phyloP scores from a whole-genome alignment of 306 rosid genomes.

The Citrullus colocynthis region DNA sequence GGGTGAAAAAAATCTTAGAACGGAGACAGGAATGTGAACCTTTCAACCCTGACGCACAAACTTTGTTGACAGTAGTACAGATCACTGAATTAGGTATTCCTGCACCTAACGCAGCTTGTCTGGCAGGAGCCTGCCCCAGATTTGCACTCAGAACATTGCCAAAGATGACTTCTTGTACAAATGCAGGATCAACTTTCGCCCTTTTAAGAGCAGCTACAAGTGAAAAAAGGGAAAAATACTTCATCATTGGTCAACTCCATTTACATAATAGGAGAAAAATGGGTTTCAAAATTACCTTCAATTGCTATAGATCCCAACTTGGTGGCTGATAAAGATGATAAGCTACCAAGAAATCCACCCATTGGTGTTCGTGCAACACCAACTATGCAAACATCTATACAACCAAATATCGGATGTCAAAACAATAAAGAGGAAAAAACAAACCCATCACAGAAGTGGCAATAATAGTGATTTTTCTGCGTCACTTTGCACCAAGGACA shows the following conservation, averaged over 20 bases:
- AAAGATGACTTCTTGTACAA: conserved; percentile 80
- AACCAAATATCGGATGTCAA: conserved; percentile 3
- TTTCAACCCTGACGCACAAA: conserved; percentile 98
- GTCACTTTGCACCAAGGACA: not conserved
- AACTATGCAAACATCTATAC: conserved; percentile 85
- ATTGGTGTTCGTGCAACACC: conserved; percentile 97
- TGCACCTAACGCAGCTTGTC: conserved; percentile 97
- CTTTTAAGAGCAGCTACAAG: conserved; percentile 81
- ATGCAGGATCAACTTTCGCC: conserved; percentile 79
- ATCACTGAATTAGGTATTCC: conserved; percentile 76
- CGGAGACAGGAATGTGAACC: conserved; percentile 24
- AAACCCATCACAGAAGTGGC: not conserved
- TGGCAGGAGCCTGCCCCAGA: conserved; percentile 98
- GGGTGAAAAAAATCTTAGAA: not conserved
- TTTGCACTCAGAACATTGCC: conserved; percentile 97
- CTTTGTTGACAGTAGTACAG: conserved; percentile 90
- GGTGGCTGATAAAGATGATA: conserved; percentile 79
- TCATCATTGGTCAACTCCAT: not conserved
- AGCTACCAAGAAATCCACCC: conserved; percentile 87
- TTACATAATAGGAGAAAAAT: not conserved
- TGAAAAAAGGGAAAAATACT: not conserved
- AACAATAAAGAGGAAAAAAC: not conserved
- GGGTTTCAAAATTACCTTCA: conserved; percentile 37
- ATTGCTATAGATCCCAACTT: conserved; percentile 88
- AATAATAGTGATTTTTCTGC: not conserved